Base-by-base conservation (phyloP, 2,329 filamentous ascomycete genomes). In the Tolypocladium sp. region DNA sequence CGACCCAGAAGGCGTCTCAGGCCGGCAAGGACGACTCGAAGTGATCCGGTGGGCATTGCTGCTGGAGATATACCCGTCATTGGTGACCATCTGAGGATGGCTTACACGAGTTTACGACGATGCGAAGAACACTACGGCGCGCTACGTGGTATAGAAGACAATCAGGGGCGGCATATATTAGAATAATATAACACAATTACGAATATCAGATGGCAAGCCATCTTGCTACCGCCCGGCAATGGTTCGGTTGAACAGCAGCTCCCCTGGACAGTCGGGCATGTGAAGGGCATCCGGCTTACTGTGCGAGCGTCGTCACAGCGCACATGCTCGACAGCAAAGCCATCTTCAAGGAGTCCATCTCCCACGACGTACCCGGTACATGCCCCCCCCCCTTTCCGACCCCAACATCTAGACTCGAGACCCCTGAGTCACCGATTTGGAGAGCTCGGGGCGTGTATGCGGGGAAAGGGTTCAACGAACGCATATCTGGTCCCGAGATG, bases 1-100 rank as follows among this genome's bases (percentile, higher is more conserved):
- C 79, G 37, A 81, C 65, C 53, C 67, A 69, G 55, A 74, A 71
- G 65, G 62, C 70, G 56, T 58, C 65, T 33, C 67, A 69, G 58
- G 67, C 64, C 25, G 65, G 62, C 41, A 68, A 66, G 61, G 67
- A 67, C 42, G 68, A 70, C 53, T 27, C 58, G 42, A 69, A 65
- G 58, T 68, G 63, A 68, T 20, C 10, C 0, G 30, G 49, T 22
- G n/a, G 20, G 46, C 46, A 33, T 33, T 22, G 49, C 20, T 12
- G 33, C 20, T 2, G 54, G 38, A 30, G 37, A 42, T 8, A 30
- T 41, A 37, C 38, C 38, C 25, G 15, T 3, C 17, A 44, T 46
- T 58, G 41, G 55, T 35, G 37, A 30, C 12, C 12, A 30, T 20
- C n/a, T 25, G 10, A 41, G 8, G 12, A 37, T 20, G 56, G 55